Evolutionary conservation across 768 basidiomycete genomes (phyloP), one percentile per base, ranked within the genome.

Genomic region (Collybiopsis luxurians): DNA sequence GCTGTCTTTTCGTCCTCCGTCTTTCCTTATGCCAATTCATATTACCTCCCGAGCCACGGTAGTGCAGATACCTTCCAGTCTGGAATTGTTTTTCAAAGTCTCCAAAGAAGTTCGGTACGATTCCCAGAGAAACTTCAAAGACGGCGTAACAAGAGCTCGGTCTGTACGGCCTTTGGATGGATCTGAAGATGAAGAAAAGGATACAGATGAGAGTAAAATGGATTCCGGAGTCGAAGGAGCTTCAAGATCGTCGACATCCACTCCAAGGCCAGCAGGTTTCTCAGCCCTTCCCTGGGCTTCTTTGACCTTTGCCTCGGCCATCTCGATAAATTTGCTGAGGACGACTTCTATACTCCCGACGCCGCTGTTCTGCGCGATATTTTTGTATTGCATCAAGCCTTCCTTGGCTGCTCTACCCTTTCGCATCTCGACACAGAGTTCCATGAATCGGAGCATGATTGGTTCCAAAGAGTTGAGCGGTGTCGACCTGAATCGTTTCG

Each of bases 81-180:
- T 78, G 17, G 93, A 90, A 66, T 97, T 98, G 69, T 97, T 96
- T 70, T 98, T 96, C 61, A 98, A 79, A 2, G 95, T 95, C 75
- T 98, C 96, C 40, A 99, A 77, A 1, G 90, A 93, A 19, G 93
- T 97, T 56, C 96, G 86, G 69, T 98, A 98, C 63, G 92, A 92
- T 78, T 98, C 96, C 95, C 95, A 98, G n/a, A 95, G 80, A 72
- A 98, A 97, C 68, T 95, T 95, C 67, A 98, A 88, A 88, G 95
- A 97, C 0, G 96, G 96, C 0, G 94, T 97, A 61, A 99, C 94
- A 51, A 98, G 81, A 6, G 94, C 90, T 45, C 96, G 77, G 73
- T 98, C 95, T 28, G 94, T 97, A 63, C 96, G 78, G 72, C 98
- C 95, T 75, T 91, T 90, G 76, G 82, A 95, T 74, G 94, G 91